Evolutionary conservation across 495 filamentous ascomycete species (phyloP).

Genomic region (Talaromyces stipitatus): DNA sequence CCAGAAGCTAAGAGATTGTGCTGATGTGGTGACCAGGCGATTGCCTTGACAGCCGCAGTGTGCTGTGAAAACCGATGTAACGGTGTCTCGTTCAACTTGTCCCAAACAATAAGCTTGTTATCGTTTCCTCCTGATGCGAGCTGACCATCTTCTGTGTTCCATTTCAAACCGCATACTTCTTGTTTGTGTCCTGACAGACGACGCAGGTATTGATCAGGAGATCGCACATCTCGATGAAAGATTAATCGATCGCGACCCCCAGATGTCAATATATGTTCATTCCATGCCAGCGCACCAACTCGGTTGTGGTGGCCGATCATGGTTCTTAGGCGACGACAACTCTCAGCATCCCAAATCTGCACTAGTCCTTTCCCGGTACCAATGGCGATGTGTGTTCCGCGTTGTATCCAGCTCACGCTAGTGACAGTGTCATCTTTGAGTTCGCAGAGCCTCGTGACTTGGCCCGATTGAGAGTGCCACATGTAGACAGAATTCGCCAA

Average conservation of each 20-base stretch:
- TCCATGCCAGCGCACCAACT: constrained; percentile 92
- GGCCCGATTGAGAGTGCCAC: constrained; percentile 86
- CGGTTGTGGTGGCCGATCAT: constrained; percentile 94
- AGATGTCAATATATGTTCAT: constrained; percentile 92
- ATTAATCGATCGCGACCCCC: constrained; percentile 90
- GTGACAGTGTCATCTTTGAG: constrained; percentile 90
- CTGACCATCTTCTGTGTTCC: constrained; percentile 93
- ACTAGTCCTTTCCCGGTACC: constrained; percentile 90
- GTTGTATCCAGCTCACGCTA: constrained; percentile 95
- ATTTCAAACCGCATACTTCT: constrained; percentile 95
- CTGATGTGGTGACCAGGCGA: constrained; percentile 98
- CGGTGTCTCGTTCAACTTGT: constrained; percentile 79
- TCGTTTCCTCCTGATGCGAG: constrained; percentile 96
- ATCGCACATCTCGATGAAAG: constrained; percentile 89
- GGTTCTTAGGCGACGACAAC: constrained; percentile 73
- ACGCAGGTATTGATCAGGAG: constrained; percentile 81
- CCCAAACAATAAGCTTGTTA: constrained; percentile 98
- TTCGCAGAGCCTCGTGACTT: constrained; percentile 88
- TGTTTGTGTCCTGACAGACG: constrained; percentile 89
- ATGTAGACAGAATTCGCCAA: constrained; percentile 94
- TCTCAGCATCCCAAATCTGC: constrained; percentile 94
- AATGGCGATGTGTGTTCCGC: constrained; percentile 88
- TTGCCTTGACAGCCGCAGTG: constrained; percentile 92
- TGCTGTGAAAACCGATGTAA: constrained; percentile 90
- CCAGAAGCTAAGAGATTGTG: constrained; percentile 89